phyloP scores from a whole-genome alignment of 768 basidiomycete species.

The Tubosaeta sp. region DNA sequence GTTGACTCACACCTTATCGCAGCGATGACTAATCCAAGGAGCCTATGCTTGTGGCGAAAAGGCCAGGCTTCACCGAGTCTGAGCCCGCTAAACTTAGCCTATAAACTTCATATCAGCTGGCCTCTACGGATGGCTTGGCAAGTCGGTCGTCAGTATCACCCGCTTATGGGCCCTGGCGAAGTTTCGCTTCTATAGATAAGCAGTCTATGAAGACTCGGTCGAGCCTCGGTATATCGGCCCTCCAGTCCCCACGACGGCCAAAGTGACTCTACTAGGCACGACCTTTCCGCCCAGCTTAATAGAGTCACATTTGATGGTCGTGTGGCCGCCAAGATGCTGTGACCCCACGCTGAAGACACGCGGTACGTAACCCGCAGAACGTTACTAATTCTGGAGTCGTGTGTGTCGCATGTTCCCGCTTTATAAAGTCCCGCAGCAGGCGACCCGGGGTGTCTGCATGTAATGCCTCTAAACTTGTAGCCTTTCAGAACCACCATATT shows the following conservation, averaged over 20 bases:
- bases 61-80: too few species aligned
- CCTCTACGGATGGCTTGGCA: too few species aligned
- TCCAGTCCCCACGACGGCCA: neutral
- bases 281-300: neutral
- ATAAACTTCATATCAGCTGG: too few species aligned
- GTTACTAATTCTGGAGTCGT: conserved; percentile 13
- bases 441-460: neutral
- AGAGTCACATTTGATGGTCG: neutral
- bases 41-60: neutral
- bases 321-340: conserved; percentile 2
- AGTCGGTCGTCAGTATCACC: neutral
- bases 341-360: conserved; percentile 5
- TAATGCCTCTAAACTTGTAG: conserved; percentile 7
- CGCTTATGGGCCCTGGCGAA: neutral
- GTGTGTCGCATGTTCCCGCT: conserved; percentile 18
- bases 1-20: neutral
- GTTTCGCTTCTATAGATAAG: neutral
- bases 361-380: conserved; percentile 17
- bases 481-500: neutral
- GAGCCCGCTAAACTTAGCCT: too few species aligned
- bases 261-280: neutral
- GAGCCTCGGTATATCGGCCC: neutral
- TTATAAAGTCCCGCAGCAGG: conserved; percentile 19
- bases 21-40: conserved; percentile 14
- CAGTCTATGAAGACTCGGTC: neutral